Base-by-base conservation (phyloP, 441 rosid genomes). In the Hura crepitans region DNA sequence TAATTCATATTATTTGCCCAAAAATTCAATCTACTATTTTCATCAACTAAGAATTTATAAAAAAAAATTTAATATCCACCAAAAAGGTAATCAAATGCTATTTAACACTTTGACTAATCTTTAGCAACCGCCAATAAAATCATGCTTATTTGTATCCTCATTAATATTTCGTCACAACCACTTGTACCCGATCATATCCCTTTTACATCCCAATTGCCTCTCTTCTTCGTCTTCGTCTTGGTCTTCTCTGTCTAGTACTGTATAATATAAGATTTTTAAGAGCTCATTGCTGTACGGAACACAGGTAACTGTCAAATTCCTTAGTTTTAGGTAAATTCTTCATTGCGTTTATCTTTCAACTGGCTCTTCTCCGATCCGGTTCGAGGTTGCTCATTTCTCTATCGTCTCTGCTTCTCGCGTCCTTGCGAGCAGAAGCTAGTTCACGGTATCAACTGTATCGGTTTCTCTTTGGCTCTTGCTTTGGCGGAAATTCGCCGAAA, bases 281-380 rank as follows among this genome's bases (percentile, higher is more conserved):
- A 51, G 14, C 30, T 65, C 17, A 27, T 22, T 14, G 9, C 10
- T 27, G 35, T 42, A 57, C 56, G 20, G 51, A n/a, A 25, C 61
- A 61, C 6, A 51, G 6, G 11, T 54, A 17, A 2, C 22, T 3
- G 51, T 56, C 49, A 17, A 39, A 27, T 61, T 61, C 27, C 2
- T 61, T 35, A 37, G 6, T 23, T 66, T 17, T 22, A 1, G 13
- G 50, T 39, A 7, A 62, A 11, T 61, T 13, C 12, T 39, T 42
- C 23, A 4, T 20, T 10, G n/a, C 22, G 12, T 22, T 22, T 25
- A 35, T 10, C 35, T 18, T 53, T 20, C 47, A 53, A 37, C 46
- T 5, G 43, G 37, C n/a, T 66, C 70, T 17, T 25, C 27, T 47
- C 31, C 37, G 54, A 68, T 69, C 56, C 65, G 17, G n/a, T 18